Conservation (phyloP, 2,329 filamentous ascomycete species). For the Cladosporium sp. region DNA sequence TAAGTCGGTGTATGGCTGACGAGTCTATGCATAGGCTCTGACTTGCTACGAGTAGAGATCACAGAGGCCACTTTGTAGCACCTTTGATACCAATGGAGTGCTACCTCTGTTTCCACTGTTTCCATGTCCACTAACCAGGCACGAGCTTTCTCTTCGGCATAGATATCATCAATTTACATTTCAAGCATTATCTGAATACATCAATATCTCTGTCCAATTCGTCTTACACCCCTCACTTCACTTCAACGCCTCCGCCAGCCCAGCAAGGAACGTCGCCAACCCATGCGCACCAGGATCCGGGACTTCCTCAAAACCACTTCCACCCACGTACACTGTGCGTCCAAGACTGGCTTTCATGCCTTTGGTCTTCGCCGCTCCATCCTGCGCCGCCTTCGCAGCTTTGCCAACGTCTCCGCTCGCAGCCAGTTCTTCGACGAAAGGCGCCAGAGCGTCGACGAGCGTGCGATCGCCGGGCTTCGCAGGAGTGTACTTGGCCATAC, state of each 20-base stretch:
- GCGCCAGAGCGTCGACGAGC: slow-evolving; percentile 80
- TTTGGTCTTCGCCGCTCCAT: slow-evolving; percentile 79
- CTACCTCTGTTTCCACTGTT: no score
- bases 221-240: neutral
- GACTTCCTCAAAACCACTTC: slow-evolving; percentile 66
- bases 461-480: slow-evolving; percentile 87
- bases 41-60: no score
- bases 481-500: slow-evolving; percentile 79
- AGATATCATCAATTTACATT: neutral
- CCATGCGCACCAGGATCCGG: slow-evolving; percentile 73
- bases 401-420: slow-evolving; percentile 62
- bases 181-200: neutral
- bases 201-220: neutral
- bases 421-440: slow-evolving; percentile 72
- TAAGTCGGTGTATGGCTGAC: no score
- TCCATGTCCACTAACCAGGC: no score
- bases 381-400: slow-evolving; percentile 70
- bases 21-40: no score
- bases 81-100: no score
- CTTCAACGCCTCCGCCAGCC: slow-evolving; percentile 58
- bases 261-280: slow-evolving; percentile 78
- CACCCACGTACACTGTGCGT: slow-evolving; percentile 76
- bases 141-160: no score
- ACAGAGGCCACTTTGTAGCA: no score
- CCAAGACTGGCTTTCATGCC: slow-evolving; percentile 89